Conservation (phyloP, 495 filamentous ascomycete genomes). For the Neurospora terricola region DNA sequence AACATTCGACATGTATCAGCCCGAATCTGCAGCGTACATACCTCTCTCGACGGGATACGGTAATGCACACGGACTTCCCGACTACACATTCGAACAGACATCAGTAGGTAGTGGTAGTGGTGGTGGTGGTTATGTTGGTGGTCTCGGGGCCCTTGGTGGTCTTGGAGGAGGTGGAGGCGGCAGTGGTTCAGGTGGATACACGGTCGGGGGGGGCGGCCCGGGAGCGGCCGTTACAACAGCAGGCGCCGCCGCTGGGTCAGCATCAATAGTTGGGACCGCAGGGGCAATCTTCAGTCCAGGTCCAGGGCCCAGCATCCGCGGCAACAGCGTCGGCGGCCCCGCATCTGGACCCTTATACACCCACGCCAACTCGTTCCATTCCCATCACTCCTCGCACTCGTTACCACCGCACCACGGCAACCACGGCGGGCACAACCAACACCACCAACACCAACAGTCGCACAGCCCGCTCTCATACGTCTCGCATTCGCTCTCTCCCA, state of each 20-base stretch:
- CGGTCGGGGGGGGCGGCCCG: constrained; percentile 8
- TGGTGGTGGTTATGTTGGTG: background rate
- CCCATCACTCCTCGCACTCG: constrained; percentile 1
- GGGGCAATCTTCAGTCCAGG: constrained; percentile 17
- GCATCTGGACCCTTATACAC: constrained; percentile 19
- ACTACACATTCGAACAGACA: constrained; percentile 36
- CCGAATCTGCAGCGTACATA: constrained; percentile 39
- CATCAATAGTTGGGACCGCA: constrained; percentile 6
- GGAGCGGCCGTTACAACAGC: background rate
- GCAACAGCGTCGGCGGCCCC: constrained; percentile 21
- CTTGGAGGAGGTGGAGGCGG: constrained; percentile 2
- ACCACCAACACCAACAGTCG: constrained; percentile 11
- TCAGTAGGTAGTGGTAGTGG: constrained; percentile 19
- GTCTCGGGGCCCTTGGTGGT: background rate
- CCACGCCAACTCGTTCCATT: constrained; percentile 8
- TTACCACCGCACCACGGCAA: background rate
- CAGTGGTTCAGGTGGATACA: constrained; percentile 11
- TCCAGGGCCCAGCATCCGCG: constrained; percentile 17
- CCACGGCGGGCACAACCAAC: background rate
- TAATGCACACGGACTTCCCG: constrained; percentile 27
- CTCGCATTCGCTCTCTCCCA: background rate
- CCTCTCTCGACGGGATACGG: constrained; percentile 28
- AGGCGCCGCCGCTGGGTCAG: background rate
- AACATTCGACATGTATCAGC: constrained; percentile 41
- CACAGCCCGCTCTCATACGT: background rate